phyloP scores from a whole-genome alignment of 768 basidiomycete species.

The Naematelia encephala region DNA sequence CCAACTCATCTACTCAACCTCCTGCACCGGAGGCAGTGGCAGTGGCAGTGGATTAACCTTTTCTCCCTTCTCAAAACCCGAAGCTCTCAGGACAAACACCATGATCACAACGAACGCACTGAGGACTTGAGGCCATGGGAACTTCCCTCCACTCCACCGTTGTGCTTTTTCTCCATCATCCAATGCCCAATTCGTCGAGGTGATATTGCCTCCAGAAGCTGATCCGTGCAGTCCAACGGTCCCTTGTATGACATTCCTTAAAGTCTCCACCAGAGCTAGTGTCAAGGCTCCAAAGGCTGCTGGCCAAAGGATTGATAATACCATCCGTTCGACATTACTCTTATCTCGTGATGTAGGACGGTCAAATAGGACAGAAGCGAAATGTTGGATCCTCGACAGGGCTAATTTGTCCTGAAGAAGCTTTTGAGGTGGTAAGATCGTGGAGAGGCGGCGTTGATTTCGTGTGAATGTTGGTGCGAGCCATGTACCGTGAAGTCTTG shows the following conservation, averaged over 20 bases:
- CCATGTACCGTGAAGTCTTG: constrained; percentile 43
- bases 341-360: constrained; percentile 31
- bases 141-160: too few relatives aligned
- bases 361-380: constrained; percentile 38
- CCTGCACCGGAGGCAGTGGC: too few relatives aligned
- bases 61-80: too few relatives aligned
- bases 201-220: too few relatives aligned
- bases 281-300: constrained; percentile 26
- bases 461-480: constrained; percentile 23
- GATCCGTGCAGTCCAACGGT: neutral
- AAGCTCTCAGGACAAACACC: too few relatives aligned
- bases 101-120: too few relatives aligned
- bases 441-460: constrained; percentile 21
- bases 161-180: too few relatives aligned
- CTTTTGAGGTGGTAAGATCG: constrained; percentile 27
- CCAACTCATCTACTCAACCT: too few relatives aligned
- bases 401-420: constrained; percentile 40
- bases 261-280: constrained; percentile 21
- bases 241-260: neutral
- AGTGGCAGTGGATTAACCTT: too few relatives aligned
- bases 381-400: constrained; percentile 33
- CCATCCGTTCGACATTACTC: constrained; percentile 21
- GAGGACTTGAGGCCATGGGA: too few relatives aligned
- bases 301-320: constrained; percentile 36
- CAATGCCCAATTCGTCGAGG: too few relatives aligned